Evolutionary conservation across 2,329 filamentous ascomycete genomes (phyloP).

Genomic region (Fusarium drepaniforme): DNA sequence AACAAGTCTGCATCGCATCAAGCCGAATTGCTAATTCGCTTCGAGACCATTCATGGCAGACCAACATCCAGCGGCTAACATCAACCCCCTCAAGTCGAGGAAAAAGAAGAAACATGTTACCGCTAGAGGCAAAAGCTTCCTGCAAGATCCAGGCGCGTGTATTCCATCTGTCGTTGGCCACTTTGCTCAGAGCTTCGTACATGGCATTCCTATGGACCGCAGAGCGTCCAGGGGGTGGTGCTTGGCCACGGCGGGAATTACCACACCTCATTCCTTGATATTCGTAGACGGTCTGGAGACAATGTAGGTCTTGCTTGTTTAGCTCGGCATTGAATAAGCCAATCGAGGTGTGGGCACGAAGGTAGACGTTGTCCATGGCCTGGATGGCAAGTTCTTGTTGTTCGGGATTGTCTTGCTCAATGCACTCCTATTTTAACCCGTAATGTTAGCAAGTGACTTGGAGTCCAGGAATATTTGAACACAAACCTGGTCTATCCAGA

Average conservation of each 20-base stretch:
- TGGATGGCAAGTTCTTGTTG: not conserved
- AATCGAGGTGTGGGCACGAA: not conserved
- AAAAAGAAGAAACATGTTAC: not conserved
- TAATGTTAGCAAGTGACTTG: not conserved
- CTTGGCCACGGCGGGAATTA: not conserved
- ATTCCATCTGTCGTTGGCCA: not conserved
- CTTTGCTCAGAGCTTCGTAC: not conserved
- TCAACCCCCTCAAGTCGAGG: not conserved
- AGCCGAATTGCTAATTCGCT: not conserved
- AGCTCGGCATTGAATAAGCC: not conserved
- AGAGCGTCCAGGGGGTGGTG: not conserved
- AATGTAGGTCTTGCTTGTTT: not conserved
- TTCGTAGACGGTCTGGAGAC: not conserved
- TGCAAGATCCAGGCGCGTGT: not conserved
- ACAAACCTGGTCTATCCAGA: not conserved
- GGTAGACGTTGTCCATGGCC: not conserved
- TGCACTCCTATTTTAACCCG: not conserved
- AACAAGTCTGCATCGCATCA: not conserved
- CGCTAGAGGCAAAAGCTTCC: not conserved
- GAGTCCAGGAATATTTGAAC: not conserved
- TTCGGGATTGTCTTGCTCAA: not conserved
- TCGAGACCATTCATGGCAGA: not conserved
- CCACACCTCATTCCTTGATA: not conserved
- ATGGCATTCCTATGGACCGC: not conserved
- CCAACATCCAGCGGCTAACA: not conserved